Base-by-base conservation (phyloP, 495 filamentous ascomycete species). In the Tuber melanosporum region DNA sequence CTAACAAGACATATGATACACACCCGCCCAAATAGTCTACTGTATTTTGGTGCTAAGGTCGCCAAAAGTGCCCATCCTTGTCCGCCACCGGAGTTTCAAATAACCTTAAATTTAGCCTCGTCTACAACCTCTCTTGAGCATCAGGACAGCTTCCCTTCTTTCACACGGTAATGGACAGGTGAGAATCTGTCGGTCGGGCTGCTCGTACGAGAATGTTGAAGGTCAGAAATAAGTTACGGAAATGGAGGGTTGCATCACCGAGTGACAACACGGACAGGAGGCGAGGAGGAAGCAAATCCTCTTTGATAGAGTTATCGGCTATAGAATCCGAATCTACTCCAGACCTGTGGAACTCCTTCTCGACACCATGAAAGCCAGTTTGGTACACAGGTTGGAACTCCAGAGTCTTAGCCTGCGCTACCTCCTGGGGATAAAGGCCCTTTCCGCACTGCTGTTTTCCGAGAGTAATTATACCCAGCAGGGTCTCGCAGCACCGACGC, bases 391-490 rank as follows among this genome's bases (percentile, higher is more conserved):
- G 72, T 14, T 74, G 72, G 72, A 47, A 42, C 7, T 14, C n/a
- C 32, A 47, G 45, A 0, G 72, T 74, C 14, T 22, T 36, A 12
- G 36, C 20, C 10, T 62, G 36, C 20, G 72, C 72, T 10, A 43
- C 26, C 15, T 47, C 47, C 20, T 76, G 17, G 15, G 6, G 7
- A 72, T 76, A 44, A 76, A 72, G 17, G 26, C 20, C 32, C 44
- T 62, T 20, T 70, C 42, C 22, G 73, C 74, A 36, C 7, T 72
- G 1, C 22, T 72, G 47, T 39, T 76, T 5, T 8, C 41, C 22
- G 70, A 17, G 12, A 66, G 74, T 44, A 76, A 76, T 57, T 76
- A 77, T 42, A 71, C 76, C 3, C 42, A 46, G 76, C 73, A 77
- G 46, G 52, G 52, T n/a, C 44, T 77, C 15, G 47, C 44, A 5